These are phyloP conservation scores for Jackrogersella multiformis DNA, from an alignment of 495 filamentous ascomycete genomes.

Conservation along the genomic window DNA sequence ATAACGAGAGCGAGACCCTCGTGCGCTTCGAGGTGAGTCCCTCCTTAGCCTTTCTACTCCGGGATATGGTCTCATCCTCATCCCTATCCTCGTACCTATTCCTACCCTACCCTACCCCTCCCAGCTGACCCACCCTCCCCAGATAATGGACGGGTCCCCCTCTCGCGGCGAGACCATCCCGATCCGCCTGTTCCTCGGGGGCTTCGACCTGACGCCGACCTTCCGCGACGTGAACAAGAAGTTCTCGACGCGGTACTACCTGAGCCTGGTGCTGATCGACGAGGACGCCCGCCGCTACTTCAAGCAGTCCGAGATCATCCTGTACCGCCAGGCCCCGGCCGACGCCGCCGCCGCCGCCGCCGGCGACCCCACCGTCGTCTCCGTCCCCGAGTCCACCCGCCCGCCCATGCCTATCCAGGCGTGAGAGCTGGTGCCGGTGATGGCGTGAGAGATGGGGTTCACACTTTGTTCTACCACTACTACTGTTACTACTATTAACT, in stretches of 20 bases:
- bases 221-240: conserved; percentile 99
- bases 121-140: conserved; percentile 3
- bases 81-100: background rate
- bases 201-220: conserved; percentile 96
- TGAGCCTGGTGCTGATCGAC: conserved; percentile 95
- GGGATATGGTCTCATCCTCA: background rate
- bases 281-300: conserved; percentile 98
- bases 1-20: conserved; percentile 98
- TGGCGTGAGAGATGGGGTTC: background rate
- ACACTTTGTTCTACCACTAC: conserved; percentile 5
- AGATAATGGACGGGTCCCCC: conserved; percentile 99
- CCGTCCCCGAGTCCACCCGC: conserved; percentile 43
- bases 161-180: conserved; percentile 98
- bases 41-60: no score
- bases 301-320: conserved; percentile 98
- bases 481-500: no score
- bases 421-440: background rate
- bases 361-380: conserved; percentile 29
- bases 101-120: background rate
- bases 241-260: conserved; percentile 97
- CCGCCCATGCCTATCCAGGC: conserved; percentile 35
- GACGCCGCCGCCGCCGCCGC: conserved; percentile 54
- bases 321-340: conserved; percentile 89
- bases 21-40: conserved; percentile 92
- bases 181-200: conserved; percentile 95